Conservation (phyloP, 768 basidiomycete genomes). For the Fibroporia radiculosa region DNA sequence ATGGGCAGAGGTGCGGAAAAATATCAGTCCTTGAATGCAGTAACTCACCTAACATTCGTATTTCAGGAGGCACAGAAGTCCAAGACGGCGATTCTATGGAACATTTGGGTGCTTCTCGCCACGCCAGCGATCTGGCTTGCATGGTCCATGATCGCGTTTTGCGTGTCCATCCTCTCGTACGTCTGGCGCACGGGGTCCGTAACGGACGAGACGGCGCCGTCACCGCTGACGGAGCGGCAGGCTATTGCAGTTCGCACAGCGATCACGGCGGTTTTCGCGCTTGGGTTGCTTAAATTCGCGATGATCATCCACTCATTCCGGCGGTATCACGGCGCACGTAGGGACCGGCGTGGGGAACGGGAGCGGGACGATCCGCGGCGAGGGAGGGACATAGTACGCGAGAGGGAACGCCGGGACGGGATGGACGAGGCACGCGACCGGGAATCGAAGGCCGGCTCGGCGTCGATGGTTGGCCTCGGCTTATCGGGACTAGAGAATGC, state of each 20-base stretch:
- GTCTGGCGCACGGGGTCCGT: conserved; percentile 57
- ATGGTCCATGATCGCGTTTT: conserved; percentile 67
- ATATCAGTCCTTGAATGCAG: neutral
- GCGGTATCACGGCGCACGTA: conserved; percentile 39
- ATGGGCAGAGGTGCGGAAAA: conserved; percentile 54
- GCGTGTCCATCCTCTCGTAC: conserved; percentile 54
- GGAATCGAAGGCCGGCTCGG: conserved; percentile 8
- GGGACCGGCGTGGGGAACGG: conserved; percentile 7
- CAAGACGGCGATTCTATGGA: conserved; percentile 46
- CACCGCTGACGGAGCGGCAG: conserved; percentile 28
- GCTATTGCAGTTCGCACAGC: conserved; percentile 47
- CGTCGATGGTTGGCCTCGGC: conserved; percentile 14
- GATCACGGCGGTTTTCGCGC: conserved; percentile 42
- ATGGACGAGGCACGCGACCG: conserved; percentile 3
- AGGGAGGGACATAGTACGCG: conserved; percentile 6
- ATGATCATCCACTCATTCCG: conserved; percentile 57
- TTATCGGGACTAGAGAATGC: conserved; percentile 12
- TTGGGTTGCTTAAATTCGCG: conserved; percentile 55
- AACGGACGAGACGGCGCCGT: conserved; percentile 23
- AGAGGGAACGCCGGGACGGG: conserved; percentile 7
- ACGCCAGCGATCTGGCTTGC: conserved; percentile 67
- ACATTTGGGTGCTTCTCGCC: conserved; percentile 62
- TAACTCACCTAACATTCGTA: neutral
- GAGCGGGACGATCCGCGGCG: conserved; percentile 7
- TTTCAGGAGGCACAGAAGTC: conserved; percentile 50